Base-by-base conservation (phyloP, 768 basidiomycete genomes). In the Pleurotus tuber-regium region DNA sequence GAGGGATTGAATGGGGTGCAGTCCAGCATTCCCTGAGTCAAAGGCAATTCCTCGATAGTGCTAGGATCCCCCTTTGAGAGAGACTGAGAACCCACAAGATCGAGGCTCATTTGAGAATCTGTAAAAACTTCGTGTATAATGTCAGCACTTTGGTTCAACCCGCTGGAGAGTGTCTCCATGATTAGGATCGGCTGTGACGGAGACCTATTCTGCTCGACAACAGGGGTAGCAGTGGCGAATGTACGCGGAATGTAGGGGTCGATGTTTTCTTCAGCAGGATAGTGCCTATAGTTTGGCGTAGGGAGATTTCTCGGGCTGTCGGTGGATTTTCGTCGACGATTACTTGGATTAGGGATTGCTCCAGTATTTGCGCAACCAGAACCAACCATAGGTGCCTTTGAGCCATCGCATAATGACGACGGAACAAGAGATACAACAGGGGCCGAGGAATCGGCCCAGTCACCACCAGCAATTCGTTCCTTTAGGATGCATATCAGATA, bases 1-100 rank as follows among this genome's bases (percentile, higher is more conserved):
- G 73, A 73, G 10, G 65, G 66, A 53, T 74, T 75, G 56, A 72
- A 70, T 2, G 70, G 67, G 21, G 41, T 19, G n/a, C n/a, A 42
- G 21, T 7, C 30, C 30, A 24, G 26, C 2, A 2, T 25, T 10
- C 9, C 21, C 2, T 1, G 8, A 9, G 9, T 42, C n/a, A n/a
- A n/a, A n/a, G n/a, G n/a, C n/a, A n/a, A n/a, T n/a, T n/a, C n/a
- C n/a, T n/a, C n/a, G n/a, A n/a, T n/a, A n/a, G n/a, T n/a, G n/a
- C n/a, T n/a, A n/a, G n/a, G n/a, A n/a, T n/a, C n/a, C n/a, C n/a
- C n/a, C n/a, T n/a, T n/a, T n/a, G n/a, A n/a, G n/a, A n/a, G n/a
- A n/a, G n/a, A n/a, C n/a, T n/a, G n/a, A n/a, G n/a, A n/a, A n/a
- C n/a, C n/a, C n/a, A n/a, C n/a, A n/a, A n/a, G n/a, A n/a, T n/a